A percentile compares a stretch with the other conserved stretches of the same genome.
phyloP scores from a whole-genome alignment of 202 grass and related monocot species.

The Zoysia matrella region DNA sequence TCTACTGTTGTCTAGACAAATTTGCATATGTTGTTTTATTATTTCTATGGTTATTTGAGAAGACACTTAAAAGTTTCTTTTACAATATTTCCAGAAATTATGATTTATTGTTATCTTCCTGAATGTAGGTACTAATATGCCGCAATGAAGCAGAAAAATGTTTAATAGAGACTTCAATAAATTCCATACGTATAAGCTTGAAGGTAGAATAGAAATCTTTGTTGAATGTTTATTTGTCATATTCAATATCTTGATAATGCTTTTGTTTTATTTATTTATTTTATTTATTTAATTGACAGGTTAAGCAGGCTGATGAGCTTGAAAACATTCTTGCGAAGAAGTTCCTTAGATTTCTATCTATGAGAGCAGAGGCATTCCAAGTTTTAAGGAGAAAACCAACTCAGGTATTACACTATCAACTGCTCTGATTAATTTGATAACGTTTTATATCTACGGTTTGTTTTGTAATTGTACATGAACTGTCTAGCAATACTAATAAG shows the following conservation, averaged over 20 bases:
- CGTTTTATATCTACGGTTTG: neutral
- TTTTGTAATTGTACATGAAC: conserved; percentile 4
- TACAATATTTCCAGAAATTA: neutral
- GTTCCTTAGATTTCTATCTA: conserved; percentile 93
- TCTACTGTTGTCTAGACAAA: neutral
- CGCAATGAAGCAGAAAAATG: conserved; percentile 98
- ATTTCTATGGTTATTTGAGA: neutral
- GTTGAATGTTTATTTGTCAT: conserved; percentile 18
- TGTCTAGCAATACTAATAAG: neutral
- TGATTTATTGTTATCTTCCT: neutral
- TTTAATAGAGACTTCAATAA: conserved; percentile 96
- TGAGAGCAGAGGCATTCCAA: conserved; percentile 98
- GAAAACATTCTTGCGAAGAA: conserved; percentile 99
- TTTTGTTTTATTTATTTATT: conserved; percentile 15
- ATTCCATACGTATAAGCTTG: conserved; percentile 94
- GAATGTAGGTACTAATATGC: conserved; percentile 78
- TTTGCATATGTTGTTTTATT: conserved; percentile 1
- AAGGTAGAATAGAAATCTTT: conserved; percentile 57
- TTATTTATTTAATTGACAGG: conserved; percentile 45
- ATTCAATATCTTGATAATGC: neutral
- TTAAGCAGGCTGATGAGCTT: conserved; percentile 94
- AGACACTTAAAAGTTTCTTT: neutral
- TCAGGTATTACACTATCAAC: conserved; percentile 61
- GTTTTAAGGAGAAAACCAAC: conserved; percentile 93
- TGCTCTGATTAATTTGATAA: neutral